phyloP scores from a whole-genome alignment of 116 monocot genomes.

The Iris pallida region DNA sequence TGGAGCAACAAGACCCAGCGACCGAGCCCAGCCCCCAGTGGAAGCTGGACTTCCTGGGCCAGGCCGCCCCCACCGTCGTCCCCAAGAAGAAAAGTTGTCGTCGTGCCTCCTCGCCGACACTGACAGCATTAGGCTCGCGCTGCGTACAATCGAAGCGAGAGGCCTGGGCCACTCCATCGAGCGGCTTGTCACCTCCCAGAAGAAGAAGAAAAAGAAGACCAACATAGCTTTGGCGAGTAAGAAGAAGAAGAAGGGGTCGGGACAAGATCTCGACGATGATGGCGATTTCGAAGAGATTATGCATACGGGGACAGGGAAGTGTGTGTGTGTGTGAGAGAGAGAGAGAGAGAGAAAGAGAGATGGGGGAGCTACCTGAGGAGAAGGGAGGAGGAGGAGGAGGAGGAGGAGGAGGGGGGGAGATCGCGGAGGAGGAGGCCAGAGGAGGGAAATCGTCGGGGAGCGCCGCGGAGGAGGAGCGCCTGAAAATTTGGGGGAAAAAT shows the following conservation, averaged over 20 bases:
- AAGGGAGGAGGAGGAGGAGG: too few species aligned
- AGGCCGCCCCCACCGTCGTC: constrained; percentile 2
- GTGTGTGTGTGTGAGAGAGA: too few species aligned
- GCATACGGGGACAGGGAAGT: too few species aligned
- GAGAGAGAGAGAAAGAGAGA: too few species aligned
- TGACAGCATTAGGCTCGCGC: constrained; percentile 55
- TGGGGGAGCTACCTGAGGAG: too few species aligned
- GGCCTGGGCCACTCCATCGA: constrained; percentile 46
- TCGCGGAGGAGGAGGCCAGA: too few species aligned
- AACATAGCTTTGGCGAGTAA: background rate
- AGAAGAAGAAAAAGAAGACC: constrained; percentile 43
- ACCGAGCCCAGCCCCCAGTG: constrained; percentile 15
- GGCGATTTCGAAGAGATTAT: constrained; percentile 39
- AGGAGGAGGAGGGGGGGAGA: too few species aligned
- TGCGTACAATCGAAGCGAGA: constrained; percentile 62
- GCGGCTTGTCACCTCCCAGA: constrained; percentile 56
- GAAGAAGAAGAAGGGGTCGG: constrained; percentile 11
- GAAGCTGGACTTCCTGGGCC: constrained; percentile 73
- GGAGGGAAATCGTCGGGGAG: too few species aligned
- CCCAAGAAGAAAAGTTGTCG: constrained; percentile 36
- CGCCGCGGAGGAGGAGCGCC: too few species aligned
- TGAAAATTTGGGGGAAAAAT: too few species aligned
- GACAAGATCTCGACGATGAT: constrained; percentile 10
- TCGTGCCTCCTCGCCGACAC: constrained; percentile 54
- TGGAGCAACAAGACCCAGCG: too few species aligned